phyloP scores from a whole-genome alignment of 768 basidiomycete species.

The Termitomyces sp. region DNA sequence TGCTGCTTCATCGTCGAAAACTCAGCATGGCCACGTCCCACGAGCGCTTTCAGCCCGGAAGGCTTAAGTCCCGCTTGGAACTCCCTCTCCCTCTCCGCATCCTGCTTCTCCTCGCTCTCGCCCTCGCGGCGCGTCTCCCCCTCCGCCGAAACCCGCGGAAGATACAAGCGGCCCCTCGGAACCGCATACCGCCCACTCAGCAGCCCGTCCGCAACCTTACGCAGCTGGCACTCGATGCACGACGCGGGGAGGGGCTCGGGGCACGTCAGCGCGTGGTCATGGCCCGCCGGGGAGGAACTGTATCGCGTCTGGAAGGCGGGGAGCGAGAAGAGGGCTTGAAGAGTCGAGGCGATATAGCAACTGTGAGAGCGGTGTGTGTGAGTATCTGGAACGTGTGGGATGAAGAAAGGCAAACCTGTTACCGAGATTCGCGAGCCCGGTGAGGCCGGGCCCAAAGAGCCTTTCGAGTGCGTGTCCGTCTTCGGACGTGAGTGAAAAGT shows the following conservation, averaged over 20 bases:
- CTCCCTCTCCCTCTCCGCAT: conserved; percentile 24
- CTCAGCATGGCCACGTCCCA: conserved; percentile 90
- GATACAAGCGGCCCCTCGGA: conserved; percentile 31
- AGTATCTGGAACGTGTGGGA: background rate
- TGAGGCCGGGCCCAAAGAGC: conserved; percentile 82
- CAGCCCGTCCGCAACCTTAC: conserved; percentile 88
- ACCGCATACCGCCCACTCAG: conserved; percentile 87
- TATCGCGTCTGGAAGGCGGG: conserved; percentile 75
- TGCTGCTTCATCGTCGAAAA: conserved; percentile 97
- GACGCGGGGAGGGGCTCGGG: conserved; percentile 63
- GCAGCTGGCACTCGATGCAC: conserved; percentile 94
- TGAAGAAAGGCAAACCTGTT: conserved; percentile 48
- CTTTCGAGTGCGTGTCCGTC: conserved; percentile 86
- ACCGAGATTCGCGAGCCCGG: conserved; percentile 88
- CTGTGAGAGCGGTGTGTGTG: conserved; percentile 68
- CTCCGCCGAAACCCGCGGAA: background rate
- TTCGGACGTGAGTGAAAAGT: conserved; percentile 86
- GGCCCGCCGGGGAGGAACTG: conserved; percentile 15
- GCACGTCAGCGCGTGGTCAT: conserved; percentile 57
- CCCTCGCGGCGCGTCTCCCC: conserved; percentile 21
- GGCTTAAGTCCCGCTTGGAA: conserved; percentile 88
- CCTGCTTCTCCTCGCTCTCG: conserved; percentile 24
- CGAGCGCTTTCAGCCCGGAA: conserved; percentile 76
- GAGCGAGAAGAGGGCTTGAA: conserved; percentile 84
- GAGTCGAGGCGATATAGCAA: conserved; percentile 95